Conservation (phyloP, 257 asterid genomes). For the Penstemon barbatus region DNA sequence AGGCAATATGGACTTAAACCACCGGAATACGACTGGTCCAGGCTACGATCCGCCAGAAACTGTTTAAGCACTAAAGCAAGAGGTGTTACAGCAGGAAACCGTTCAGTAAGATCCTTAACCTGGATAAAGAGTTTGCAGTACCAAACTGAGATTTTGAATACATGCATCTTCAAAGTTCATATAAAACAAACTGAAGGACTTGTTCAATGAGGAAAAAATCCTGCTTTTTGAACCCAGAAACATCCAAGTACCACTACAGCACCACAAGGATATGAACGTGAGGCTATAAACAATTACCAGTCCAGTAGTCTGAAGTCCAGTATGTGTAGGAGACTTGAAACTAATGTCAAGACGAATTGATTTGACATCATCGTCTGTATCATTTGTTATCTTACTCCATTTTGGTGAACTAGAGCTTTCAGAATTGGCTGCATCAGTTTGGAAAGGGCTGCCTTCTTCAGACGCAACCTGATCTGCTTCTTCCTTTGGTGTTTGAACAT, state of each 20-base stretch:
- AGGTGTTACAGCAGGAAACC: slow-evolving; percentile 91
- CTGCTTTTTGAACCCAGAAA: slow-evolving; percentile 17
- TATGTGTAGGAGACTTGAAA: slow-evolving; percentile 94
- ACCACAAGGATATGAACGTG: neutral
- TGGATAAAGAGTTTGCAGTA: slow-evolving; percentile 32
- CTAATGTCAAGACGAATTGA: slow-evolving; percentile 94
- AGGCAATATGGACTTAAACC: slow-evolving; percentile 96
- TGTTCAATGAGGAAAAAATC: slow-evolving; percentile 10
- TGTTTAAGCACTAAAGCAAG: slow-evolving; percentile 91
- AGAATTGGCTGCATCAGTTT: slow-evolving; percentile 45
- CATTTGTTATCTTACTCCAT: slow-evolving; percentile 44
- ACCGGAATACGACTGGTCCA: slow-evolving; percentile 98
- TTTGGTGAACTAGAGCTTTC: slow-evolving; percentile 46
- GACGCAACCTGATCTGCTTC: slow-evolving; percentile 47
- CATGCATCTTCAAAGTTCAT: slow-evolving; percentile 20
- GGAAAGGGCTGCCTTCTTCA: slow-evolving; percentile 50
- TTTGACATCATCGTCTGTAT: slow-evolving; percentile 54
- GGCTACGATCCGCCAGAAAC: slow-evolving; percentile 95
- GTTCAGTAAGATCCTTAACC: slow-evolving; percentile 95
- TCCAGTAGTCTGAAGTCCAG: slow-evolving; percentile 97
- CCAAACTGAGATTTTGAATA: slow-evolving; percentile 16
- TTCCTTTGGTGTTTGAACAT: slow-evolving; percentile 50
- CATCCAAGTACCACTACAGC: slow-evolving; percentile 19
- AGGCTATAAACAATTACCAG: slow-evolving; percentile 55
- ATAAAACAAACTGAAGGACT: slow-evolving; percentile 20